Percentiles rank a stretch among this genome's conserved stretches.
phyloP scores from a whole-genome alignment of 1,139 yeast species.

The Meyerozyma smithsonii region DNA sequence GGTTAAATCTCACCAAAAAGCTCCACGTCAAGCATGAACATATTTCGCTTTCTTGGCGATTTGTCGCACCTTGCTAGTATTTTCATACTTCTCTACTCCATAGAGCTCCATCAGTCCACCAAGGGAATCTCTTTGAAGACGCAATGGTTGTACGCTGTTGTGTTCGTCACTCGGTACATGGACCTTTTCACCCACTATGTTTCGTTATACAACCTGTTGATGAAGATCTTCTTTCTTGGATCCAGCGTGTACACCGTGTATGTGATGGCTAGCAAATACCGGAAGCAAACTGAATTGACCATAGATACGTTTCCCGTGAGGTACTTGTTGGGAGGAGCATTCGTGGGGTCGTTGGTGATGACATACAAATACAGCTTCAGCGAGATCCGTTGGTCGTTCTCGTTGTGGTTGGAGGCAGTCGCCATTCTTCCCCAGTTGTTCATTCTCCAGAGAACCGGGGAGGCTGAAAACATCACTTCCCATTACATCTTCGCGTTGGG shows the following conservation, averaged over 20 bases:
- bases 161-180: constrained; percentile 74
- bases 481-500: constrained; percentile 96
- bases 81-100: constrained; percentile 67
- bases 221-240: constrained; percentile 77
- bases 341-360: constrained; percentile 57
- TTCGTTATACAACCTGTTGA: constrained; percentile 69
- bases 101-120: constrained; percentile 60
- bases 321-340: constrained; percentile 65
- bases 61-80: constrained; percentile 80
- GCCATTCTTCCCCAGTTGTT: constrained; percentile 91
- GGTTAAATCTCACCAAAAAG: background rate
- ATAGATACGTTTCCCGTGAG: constrained; percentile 72
- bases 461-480: constrained; percentile 79
- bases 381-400: constrained; percentile 73
- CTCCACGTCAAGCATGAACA: constrained; percentile 29
- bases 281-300: constrained; percentile 47
- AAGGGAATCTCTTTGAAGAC: constrained; percentile 88
- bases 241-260: constrained; percentile 74
- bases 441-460: constrained; percentile 85
- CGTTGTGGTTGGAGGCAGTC: constrained; percentile 83
- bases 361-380: constrained; percentile 57
- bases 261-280: constrained; percentile 61
- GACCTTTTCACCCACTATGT: constrained; percentile 58
- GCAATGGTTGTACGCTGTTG: constrained; percentile 73
- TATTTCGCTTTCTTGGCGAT: constrained; percentile 66